Percentiles rank a stretch among this genome's conserved stretches.
Evolutionary conservation across 345 rosid genomes (phyloP).

Genomic region (Balakata baccata): DNA sequence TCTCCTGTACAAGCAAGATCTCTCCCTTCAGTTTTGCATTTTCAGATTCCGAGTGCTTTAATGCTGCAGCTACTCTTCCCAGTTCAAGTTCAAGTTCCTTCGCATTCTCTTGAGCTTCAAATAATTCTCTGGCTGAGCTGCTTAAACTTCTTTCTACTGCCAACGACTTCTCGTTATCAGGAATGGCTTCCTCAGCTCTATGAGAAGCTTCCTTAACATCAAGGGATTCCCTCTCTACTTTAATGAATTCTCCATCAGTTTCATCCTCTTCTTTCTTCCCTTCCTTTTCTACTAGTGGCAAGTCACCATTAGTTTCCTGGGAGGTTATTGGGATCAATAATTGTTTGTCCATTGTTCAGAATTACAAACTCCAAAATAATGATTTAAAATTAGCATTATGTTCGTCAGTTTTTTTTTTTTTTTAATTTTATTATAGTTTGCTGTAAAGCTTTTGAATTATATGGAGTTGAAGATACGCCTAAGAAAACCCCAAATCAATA

Average conservation of each 20-base stretch:
- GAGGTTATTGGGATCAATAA: not conserved
- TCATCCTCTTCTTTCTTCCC: conserved; percentile 81
- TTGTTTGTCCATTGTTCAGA: not conserved
- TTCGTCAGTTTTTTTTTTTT: not conserved
- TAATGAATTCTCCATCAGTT: conserved; percentile 78
- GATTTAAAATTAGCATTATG: not conserved
- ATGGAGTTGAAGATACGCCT: not conserved
- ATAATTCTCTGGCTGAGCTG: conserved; percentile 60
- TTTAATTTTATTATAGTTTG: not conserved
- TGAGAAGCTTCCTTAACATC: conserved; percentile 55
- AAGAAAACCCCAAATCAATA: not conserved
- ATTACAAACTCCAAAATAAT: not conserved
- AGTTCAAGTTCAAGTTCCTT: conserved; percentile 75
- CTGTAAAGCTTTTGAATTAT: not conserved
- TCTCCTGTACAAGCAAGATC: conserved; percentile 48
- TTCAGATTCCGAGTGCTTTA: conserved; percentile 69
- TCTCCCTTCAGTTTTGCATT: conserved; percentile 55
- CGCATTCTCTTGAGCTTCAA: conserved; percentile 78
- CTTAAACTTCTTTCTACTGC: conserved; percentile 47
- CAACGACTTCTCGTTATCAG: conserved; percentile 28
- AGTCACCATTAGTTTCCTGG: conserved; percentile 54
- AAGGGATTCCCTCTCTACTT: conserved; percentile 79
- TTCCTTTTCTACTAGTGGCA: conserved; percentile 39
- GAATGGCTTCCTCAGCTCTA: conserved; percentile 23
- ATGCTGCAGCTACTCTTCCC: conserved; percentile 60